Percentiles rank a stretch among this genome's conserved stretches.
Evolutionary conservation across 2,329 filamentous ascomycete genomes (phyloP).

Genomic region (Botrytis hyacinthi): DNA sequence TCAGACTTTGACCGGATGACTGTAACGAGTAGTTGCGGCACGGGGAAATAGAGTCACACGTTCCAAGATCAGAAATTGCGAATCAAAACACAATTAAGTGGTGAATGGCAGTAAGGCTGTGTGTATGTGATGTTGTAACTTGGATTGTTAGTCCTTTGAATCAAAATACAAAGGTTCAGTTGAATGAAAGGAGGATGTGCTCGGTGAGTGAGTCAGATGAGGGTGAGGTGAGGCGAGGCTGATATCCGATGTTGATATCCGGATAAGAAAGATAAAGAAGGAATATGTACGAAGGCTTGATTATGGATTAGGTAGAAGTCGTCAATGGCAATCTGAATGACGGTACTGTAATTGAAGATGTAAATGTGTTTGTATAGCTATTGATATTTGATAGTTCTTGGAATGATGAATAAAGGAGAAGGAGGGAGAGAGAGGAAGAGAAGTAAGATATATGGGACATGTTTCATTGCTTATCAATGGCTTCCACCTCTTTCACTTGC

Average conservation of each 20-base stretch:
- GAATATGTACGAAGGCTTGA: not conserved
- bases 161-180: not conserved
- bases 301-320: conserved; percentile 6
- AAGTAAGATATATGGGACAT: not conserved
- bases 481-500: not conserved
- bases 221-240: conserved; percentile 7
- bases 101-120: not conserved
- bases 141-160: not conserved
- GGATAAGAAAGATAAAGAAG: conserved; percentile 12
- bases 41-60: conserved; percentile 1
- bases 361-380: not conserved
- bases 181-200: not conserved
- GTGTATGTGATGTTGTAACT: not conserved
- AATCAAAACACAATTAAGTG: conserved; percentile 17
- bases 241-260: not conserved
- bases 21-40: conserved; percentile 8
- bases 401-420: not conserved
- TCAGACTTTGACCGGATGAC: conserved; percentile 15
- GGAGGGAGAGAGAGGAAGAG: not conserved
- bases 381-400: not conserved
- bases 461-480: conserved; percentile 10
- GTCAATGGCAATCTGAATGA: not conserved
- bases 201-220: conserved; percentile 11
- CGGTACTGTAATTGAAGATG: not conserved
- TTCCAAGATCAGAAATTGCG: conserved; percentile 7